These are phyloP conservation scores for Cyclostephanos invisitatus DNA, from an alignment of 108 stramenopile species.

Conservation along the genomic window DNA sequence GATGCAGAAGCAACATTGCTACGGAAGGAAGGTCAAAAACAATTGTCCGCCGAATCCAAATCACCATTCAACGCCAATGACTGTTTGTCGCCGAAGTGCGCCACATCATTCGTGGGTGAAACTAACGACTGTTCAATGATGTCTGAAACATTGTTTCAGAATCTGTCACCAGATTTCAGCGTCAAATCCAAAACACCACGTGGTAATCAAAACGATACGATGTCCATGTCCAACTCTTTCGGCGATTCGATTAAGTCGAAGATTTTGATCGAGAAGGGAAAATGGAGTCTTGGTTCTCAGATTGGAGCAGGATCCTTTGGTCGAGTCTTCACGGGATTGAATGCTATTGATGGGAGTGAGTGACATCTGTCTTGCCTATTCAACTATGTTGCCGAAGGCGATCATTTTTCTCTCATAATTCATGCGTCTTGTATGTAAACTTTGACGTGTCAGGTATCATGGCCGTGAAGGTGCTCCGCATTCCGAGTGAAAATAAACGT, in stretches of 20 bases:
- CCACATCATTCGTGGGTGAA: not conserved
- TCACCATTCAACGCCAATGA: not conserved
- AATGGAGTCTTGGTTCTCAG: constrained; percentile 88
- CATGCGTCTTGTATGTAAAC: not conserved
- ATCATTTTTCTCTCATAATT: constrained; percentile 31
- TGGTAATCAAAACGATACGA: constrained; percentile 10
- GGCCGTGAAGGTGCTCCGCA: constrained; percentile 37
- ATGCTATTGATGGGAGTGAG: constrained; percentile 80
- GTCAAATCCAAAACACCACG: constrained; percentile 21
- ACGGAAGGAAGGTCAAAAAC: not conserved
- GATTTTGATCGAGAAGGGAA: constrained; percentile 62
- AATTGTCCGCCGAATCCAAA: not conserved
- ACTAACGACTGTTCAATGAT: constrained; percentile 9
- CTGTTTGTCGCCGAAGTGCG: not conserved
- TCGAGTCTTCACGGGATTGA: constrained; percentile 93
- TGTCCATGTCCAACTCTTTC: constrained; percentile 22
- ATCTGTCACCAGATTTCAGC: constrained; percentile 39
- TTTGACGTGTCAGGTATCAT: constrained; percentile 16
- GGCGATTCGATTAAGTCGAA: constrained; percentile 5
- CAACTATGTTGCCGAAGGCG: not conserved
- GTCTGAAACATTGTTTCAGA: constrained; percentile 32
- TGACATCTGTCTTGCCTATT: constrained; percentile 1
- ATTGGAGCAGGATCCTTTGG: constrained; percentile 96
- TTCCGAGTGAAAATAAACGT: constrained; percentile 45
- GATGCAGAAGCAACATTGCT: not conserved